phyloP scores from a whole-genome alignment of 352 stramenopile genomes.

The Bremia lactucae region DNA sequence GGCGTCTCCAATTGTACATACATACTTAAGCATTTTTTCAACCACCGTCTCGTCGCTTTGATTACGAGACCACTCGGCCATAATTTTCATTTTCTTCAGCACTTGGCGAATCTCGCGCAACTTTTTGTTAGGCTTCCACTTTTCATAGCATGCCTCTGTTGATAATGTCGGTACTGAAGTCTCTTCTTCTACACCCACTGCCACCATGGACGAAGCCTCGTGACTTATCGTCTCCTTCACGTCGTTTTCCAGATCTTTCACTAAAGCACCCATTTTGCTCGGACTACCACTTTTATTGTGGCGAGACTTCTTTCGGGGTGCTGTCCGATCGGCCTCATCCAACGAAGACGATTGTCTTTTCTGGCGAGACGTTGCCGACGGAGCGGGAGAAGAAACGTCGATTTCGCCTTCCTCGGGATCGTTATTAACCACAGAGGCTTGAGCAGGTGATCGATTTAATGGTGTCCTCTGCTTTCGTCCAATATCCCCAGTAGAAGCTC shows the following conservation, averaged over 20 bases:
- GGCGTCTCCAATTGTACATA: conserved; percentile 64
- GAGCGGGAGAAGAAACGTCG: conserved; percentile 17
- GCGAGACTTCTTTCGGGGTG: conserved; percentile 25
- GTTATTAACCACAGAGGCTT: conserved; percentile 14
- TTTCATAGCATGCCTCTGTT: conserved; percentile 45
- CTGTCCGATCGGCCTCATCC: conserved; percentile 15
- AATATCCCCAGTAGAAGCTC: conserved; percentile 14
- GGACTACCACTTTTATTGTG: conserved; percentile 19
- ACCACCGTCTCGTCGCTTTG: conserved; percentile 78
- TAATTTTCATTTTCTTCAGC: conserved; percentile 85
- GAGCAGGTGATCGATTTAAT: conserved; percentile 7
- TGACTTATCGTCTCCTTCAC: conserved; percentile 8
- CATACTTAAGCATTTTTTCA: conserved; percentile 83
- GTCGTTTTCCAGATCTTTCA: conserved; percentile 17
- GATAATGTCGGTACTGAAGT: conserved; percentile 16
- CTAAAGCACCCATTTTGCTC: conserved; percentile 26
- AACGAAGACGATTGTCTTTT: conserved; percentile 31
- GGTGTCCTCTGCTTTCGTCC: conserved; percentile 29
- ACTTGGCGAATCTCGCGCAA: conserved; percentile 66
- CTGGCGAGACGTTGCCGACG: conserved; percentile 19
- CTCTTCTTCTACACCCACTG: conserved; percentile 9
- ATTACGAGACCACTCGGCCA: conserved; percentile 68
- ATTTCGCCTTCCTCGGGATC: conserved; percentile 52
- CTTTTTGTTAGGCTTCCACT: conserved; percentile 71
- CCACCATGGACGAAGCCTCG: conserved; percentile 1